Evolutionary conservation across 78 protist species (phyloP).

Genomic region (Emiliania huxleyi): DNA sequence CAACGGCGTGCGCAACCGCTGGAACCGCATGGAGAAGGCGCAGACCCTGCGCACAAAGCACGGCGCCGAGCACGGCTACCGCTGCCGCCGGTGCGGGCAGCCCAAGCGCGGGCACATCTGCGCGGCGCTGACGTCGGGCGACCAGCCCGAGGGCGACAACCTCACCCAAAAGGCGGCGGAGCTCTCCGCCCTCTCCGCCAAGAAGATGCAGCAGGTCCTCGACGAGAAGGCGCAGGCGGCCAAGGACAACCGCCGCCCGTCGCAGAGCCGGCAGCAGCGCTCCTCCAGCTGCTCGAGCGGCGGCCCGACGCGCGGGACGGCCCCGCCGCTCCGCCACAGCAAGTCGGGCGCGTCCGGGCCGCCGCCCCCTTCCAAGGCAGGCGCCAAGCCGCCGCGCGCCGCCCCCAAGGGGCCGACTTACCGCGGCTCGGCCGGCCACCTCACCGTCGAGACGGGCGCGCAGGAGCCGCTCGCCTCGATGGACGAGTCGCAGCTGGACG

Average conservation of each 20-base stretch:
- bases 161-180: background rate
- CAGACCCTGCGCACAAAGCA: background rate
- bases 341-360: background rate
- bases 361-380: background rate
- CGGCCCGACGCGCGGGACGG: background rate
- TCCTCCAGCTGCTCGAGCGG: background rate
- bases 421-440: background rate
- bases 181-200: background rate
- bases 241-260: no score
- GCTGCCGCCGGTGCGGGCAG: slow-evolving; percentile 25
- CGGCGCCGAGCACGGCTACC: background rate
- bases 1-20: slow-evolving; percentile 15
- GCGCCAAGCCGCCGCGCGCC: background rate
- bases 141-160: background rate
- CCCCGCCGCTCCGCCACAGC: background rate
- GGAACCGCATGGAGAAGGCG: background rate
- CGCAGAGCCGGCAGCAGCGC: no score
- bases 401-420: background rate
- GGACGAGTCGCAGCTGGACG: background rate
- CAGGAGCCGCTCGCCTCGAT: background rate
- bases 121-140: background rate
- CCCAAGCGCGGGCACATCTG: slow-evolving; percentile 32
- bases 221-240: background rate
- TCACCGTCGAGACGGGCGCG: background rate
- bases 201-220: background rate